phyloP scores from a whole-genome alignment of 805 yeast genomes.

The Barnettozyma salicaria region DNA sequence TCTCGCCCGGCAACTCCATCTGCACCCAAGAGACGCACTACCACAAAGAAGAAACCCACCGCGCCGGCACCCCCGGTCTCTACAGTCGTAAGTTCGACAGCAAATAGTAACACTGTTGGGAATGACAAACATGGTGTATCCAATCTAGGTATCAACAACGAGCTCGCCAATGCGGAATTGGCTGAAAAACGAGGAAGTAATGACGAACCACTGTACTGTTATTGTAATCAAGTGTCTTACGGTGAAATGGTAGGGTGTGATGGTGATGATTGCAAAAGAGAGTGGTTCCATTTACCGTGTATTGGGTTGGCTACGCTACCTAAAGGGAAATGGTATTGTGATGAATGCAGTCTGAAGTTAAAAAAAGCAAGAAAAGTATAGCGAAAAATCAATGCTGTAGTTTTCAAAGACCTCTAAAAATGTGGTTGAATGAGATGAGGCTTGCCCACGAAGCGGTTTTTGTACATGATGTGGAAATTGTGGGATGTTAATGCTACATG shows the following conservation, averaged over 20 bases:
- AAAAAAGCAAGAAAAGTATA: constrained; percentile 34
- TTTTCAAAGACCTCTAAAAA: no score
- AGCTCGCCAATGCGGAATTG: constrained; percentile 11
- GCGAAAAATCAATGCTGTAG: not conserved
- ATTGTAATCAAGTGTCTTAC: constrained; percentile 93
- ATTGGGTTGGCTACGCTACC: constrained; percentile 84
- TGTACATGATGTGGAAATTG: no score
- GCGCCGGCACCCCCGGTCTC: constrained; percentile 1
- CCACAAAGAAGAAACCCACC: constrained; percentile 11
- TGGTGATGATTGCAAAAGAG: constrained; percentile 84
- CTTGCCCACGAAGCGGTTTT: not conserved
- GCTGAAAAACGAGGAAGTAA: constrained; percentile 17
- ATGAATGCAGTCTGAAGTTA: constrained; percentile 43
- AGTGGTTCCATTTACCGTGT: constrained; percentile 96
- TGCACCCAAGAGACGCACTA: constrained; percentile 11
- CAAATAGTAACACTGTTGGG: no score
- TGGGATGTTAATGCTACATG: no score
- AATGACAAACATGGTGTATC: not conserved
- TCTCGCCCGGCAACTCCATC: constrained; percentile 14
- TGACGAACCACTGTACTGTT: constrained; percentile 85
- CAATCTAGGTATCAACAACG: constrained; percentile 8
- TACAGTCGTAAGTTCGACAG: no score
- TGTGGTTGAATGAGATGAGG: no score
- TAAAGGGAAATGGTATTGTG: constrained; percentile 78
- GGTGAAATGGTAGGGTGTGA: constrained; percentile 99